These are phyloP conservation scores for Elsinoe perseae DNA, from an alignment of 2,329 filamentous ascomycete species.

Conservation along the genomic window DNA sequence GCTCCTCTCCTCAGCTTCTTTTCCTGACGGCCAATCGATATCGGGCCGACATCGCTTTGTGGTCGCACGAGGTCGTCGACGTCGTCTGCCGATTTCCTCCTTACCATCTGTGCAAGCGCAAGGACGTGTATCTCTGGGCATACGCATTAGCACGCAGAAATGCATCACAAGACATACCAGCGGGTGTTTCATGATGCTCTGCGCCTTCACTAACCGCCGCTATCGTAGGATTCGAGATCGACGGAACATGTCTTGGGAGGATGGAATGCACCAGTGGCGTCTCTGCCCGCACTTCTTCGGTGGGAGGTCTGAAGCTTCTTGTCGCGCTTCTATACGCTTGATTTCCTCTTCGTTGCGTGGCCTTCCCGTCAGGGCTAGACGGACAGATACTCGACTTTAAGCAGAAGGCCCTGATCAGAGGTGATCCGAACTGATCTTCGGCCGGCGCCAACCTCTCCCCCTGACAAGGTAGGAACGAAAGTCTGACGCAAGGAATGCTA, in stretches of 20 bases:
- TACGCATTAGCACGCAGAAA: background rate
- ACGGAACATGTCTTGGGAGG: background rate
- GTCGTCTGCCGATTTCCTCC: background rate
- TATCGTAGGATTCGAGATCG: background rate
- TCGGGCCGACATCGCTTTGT: background rate
- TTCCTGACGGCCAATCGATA: background rate
- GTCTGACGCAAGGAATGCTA: slow-evolving; percentile 10
- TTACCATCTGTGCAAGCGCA: background rate
- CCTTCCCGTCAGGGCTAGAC: slow-evolving; percentile 9
- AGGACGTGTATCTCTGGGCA: background rate
- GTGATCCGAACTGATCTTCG: slow-evolving; percentile 1
- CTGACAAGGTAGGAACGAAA: background rate
- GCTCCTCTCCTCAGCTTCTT: background rate
- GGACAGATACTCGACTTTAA: background rate
- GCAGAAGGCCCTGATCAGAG: background rate
- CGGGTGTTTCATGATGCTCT: slow-evolving; percentile 9
- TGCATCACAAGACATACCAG: background rate
- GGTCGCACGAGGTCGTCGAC: background rate
- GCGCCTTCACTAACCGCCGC: background rate
- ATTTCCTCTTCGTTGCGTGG: background rate
- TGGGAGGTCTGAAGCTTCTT: slow-evolving; percentile 10
- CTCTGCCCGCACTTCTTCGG: background rate
- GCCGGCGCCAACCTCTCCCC: background rate
- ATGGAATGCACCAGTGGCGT: slow-evolving; percentile 6
- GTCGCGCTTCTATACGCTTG: slow-evolving; percentile 2